Conservation (phyloP, 352 stramenopile species). For the Vaucheria bursata region DNA sequence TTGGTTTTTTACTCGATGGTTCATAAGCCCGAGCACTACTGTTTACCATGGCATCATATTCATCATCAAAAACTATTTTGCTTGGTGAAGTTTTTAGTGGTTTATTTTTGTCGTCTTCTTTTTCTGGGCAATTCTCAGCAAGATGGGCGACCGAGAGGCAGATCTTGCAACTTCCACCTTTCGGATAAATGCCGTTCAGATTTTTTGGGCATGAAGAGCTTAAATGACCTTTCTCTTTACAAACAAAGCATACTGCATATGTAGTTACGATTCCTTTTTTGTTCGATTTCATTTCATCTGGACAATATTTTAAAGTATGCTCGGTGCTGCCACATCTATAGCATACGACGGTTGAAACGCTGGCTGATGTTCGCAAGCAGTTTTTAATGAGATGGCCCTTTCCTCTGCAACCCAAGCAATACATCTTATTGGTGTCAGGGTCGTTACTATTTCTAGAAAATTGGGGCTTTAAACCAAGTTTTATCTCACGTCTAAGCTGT, state of each 20-base stretch:
- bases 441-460: not conserved
- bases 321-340: constrained; percentile 70
- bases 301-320: constrained; percentile 65
- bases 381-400: not conserved
- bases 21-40: not conserved
- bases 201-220: constrained; percentile 71
- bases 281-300: constrained; percentile 30
- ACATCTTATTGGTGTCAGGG: not conserved
- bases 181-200: constrained; percentile 72
- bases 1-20: constrained; percentile 4
- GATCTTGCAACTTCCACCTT: constrained; percentile 73
- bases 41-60: constrained; percentile 19
- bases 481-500: not conserved
- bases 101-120: constrained; percentile 50
- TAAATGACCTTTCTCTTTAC: constrained; percentile 68
- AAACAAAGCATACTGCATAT: constrained; percentile 67
- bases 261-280: not conserved
- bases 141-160: constrained; percentile 59
- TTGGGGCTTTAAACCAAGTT: not conserved
- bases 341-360: constrained; percentile 52
- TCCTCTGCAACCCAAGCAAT: not conserved
- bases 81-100: too few relatives aligned
- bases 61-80: constrained; percentile 23
- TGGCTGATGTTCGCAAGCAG: not conserved
- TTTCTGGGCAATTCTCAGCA: constrained; percentile 64